Evolutionary conservation across 1,284 basidiomycete genomes (phyloP).

Genomic region (Trametes versicolor): DNA sequence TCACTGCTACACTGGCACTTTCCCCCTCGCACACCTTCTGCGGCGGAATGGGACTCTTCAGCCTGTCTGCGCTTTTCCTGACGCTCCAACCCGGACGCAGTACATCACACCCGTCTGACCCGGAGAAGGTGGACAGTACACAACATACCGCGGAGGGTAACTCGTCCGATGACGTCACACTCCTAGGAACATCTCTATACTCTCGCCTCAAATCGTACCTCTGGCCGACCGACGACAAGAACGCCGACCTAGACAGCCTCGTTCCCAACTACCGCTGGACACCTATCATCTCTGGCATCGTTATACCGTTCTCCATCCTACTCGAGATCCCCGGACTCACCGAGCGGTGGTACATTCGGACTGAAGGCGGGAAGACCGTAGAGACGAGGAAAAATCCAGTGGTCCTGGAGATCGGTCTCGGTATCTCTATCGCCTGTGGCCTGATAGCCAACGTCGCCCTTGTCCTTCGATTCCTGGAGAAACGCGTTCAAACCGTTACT

Average conservation of each 20-base stretch:
- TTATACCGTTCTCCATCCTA: constrained; percentile 82
- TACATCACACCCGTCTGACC: background rate
- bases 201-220: constrained; percentile 39
- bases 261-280: constrained; percentile 60
- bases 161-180: constrained; percentile 18
- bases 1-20: background rate
- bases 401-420: constrained; percentile 71
- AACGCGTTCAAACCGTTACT: constrained; percentile 68
- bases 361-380: constrained; percentile 54
- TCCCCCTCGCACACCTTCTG: background rate
- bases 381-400: constrained; percentile 63
- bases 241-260: constrained; percentile 36
- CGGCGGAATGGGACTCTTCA: background rate
- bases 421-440: constrained; percentile 74
- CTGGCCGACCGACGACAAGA: constrained; percentile 38
- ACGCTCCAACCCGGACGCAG: background rate
- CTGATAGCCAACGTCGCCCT: constrained; percentile 77
- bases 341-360: constrained; percentile 73
- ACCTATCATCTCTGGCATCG: constrained; percentile 75
- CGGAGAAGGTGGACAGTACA: background rate
- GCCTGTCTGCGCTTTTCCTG: background rate
- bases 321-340: constrained; percentile 85
- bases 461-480: constrained; percentile 78
- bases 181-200: constrained; percentile 20
- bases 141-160: background rate